Evolutionary conservation across 164 flowering plant species (phyloP).

Genomic region (Protea cynaroides): DNA sequence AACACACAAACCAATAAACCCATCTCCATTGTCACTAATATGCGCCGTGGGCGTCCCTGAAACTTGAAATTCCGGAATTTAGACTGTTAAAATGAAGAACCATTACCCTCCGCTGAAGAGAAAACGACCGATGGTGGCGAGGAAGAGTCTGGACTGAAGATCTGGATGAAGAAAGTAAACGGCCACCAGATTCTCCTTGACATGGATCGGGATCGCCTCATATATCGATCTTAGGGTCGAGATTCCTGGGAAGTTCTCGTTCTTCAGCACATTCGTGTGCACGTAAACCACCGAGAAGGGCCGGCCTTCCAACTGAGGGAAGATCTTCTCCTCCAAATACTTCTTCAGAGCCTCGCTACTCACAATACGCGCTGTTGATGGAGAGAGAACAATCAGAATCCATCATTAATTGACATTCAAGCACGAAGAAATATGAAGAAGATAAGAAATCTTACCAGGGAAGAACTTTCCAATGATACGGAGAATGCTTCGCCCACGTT

Average conservation of each 20-base stretch:
- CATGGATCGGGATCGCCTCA: constrained; percentile 48
- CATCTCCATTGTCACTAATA: background rate
- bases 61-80: background rate
- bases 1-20: background rate
- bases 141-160: constrained; percentile 65
- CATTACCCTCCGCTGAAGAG: constrained; percentile 57
- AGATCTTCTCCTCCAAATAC: constrained; percentile 58
- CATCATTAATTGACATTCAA: background rate
- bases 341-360: constrained; percentile 38
- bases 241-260: constrained; percentile 69
- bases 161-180: constrained; percentile 80
- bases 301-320: constrained; percentile 30
- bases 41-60: background rate
- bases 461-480: constrained; percentile 51
- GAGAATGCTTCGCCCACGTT: constrained; percentile 47
- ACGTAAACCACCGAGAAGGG: constrained; percentile 64
- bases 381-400: background rate
- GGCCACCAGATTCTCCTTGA: constrained; percentile 47
- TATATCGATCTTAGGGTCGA: constrained; percentile 48
- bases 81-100: background rate
- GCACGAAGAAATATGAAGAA: background rate
- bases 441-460: constrained; percentile 36
- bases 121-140: constrained; percentile 76
- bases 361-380: constrained; percentile 37
- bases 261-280: constrained; percentile 51